Conservation (phyloP, 352 stramenopile species). For the Pythium brassicae region DNA sequence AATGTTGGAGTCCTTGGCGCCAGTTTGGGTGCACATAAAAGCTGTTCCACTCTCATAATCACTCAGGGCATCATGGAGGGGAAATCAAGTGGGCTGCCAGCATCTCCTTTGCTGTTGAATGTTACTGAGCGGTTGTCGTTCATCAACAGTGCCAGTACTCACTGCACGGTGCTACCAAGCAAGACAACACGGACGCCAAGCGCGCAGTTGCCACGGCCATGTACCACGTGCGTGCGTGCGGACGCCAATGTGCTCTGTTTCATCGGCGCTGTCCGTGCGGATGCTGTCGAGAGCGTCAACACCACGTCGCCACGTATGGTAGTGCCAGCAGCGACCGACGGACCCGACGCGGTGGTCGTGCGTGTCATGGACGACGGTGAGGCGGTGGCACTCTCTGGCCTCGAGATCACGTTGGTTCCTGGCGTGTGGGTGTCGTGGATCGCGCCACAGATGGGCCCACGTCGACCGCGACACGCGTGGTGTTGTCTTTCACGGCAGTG, state of each 20-base stretch:
- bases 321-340: not conserved
- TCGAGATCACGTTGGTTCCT: conserved; percentile 7
- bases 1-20: no score
- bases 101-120: no score
- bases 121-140: no score
- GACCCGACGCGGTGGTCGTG: not conserved
- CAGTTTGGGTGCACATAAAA: no score
- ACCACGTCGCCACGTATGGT: conserved; percentile 1
- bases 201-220: no score
- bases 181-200: no score
- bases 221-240: conserved; percentile 1
- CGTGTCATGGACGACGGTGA: not conserved
- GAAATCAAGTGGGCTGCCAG: no score
- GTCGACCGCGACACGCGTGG: not conserved
- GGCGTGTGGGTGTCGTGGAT: not conserved
- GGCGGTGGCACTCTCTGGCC: not conserved
- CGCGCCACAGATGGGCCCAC: conserved; percentile 2
- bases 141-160: no score
- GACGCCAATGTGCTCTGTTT: not conserved
- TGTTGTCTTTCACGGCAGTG: conserved; percentile 5
- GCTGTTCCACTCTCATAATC: no score
- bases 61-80: no score
- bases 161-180: no score
- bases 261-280: not conserved
- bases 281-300: conserved; percentile 2